phyloP scores from a whole-genome alignment of 2,329 filamentous ascomycete species.

The Penicillium sp. region DNA sequence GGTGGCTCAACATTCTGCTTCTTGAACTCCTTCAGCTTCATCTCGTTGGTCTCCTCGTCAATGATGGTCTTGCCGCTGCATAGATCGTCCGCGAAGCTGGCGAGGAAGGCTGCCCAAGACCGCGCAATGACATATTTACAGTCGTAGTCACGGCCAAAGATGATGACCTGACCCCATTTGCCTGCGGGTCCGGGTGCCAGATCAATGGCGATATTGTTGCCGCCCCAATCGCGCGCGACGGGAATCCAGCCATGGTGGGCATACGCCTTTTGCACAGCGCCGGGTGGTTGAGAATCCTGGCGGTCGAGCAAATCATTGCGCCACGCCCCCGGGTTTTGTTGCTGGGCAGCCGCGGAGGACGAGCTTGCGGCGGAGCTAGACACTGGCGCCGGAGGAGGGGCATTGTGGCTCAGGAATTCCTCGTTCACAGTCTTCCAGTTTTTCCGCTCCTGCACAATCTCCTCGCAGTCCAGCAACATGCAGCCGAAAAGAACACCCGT shows the following conservation, averaged over 20 bases:
- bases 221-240: constrained; percentile 94
- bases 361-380: constrained; percentile 69
- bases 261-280: constrained; percentile 88
- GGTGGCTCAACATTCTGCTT: constrained; percentile 83
- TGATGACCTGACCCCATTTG: constrained; percentile 93
- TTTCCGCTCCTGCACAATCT: constrained; percentile 96
- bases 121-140: constrained; percentile 95
- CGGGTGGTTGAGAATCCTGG: constrained; percentile 85
- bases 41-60: constrained; percentile 86
- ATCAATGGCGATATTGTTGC: constrained; percentile 94
- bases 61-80: constrained; percentile 87
- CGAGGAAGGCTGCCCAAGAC: constrained; percentile 87
- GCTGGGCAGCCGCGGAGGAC: constrained; percentile 60
- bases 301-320: constrained; percentile 78
- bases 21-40: constrained; percentile 93
- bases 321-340: constrained; percentile 65
- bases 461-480: constrained; percentile 97
- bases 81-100: constrained; percentile 85
- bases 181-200: constrained; percentile 86
- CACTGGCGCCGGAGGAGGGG: constrained; percentile 66
- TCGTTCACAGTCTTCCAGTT: constrained; percentile 95
- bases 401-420: constrained; percentile 68
- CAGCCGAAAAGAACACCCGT: constrained; percentile 90
- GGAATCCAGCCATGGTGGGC: constrained; percentile 95
- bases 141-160: constrained; percentile 97